Evolutionary conservation across 164 flowering plant species (phyloP), one percentile per base, ranked within the genome.

Genomic region (Cinnamomum micranthum): DNA sequence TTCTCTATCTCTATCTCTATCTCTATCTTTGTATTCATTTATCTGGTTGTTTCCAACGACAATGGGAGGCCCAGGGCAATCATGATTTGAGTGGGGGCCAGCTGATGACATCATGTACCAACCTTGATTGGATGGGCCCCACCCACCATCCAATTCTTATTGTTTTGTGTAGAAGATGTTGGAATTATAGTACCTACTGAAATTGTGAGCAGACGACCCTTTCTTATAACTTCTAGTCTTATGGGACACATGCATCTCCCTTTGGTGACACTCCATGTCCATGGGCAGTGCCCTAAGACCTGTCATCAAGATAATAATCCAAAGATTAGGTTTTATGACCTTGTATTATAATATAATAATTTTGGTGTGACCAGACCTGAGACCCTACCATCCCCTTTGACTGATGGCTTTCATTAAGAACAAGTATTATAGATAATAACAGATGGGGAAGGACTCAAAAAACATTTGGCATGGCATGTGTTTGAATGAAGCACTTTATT

Each of bases 331-430:
- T 47, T 22, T 69, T 69, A 69, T 69, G 52, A 69, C 55, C 55
- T 19, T 17, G 17, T 69, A 47, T 69, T 47, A 47, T 69, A 41
- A 27, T 23, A 2, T 65, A 65, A 23, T 25, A 24, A 27, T 67
- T 50, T 50, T 41, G 24, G n/a, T 31, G 55, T 10, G 55, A 69
- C 71, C 27, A 69, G 47, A 47, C n/a, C n/a, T n/a, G n/a, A n/a
- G n/a, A n/a, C 55, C 71, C 71, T 69, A 41, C 71, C 71, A 69
- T 6, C 14, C 71, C 58, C 41, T 75, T 78, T 78, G 75, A 75
- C 69, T 35, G n/a, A 69, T 23, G n/a, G 55, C 55, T 69, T 41
- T 55, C n/a, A 14, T 15, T 14, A 55, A 55, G n/a, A 64, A 64
- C 23, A 64, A 64, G 67, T 7, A 22, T 24, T 24, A 41, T 41